Conservation (phyloP, 2,329 filamentous ascomycete species). For the Fusarium sublunatum region DNA sequence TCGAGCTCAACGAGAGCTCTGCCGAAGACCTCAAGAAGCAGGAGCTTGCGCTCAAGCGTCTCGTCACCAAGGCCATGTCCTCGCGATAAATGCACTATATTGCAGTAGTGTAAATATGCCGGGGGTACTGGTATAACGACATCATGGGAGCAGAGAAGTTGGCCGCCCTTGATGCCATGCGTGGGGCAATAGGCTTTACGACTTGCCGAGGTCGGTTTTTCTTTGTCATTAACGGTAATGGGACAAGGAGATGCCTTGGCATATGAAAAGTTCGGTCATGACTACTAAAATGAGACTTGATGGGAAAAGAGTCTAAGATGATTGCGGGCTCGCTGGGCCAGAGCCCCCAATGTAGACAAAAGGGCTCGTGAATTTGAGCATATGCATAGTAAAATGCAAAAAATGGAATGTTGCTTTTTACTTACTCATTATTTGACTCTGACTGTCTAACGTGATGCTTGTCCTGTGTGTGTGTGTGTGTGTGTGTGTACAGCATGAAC, state of each 20-base stretch:
- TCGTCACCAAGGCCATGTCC: constrained; percentile 98
- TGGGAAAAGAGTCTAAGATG: constrained; percentile 40
- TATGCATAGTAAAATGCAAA: constrained; percentile 55
- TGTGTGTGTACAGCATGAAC: too few species aligned
- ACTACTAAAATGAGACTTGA: constrained; percentile 45
- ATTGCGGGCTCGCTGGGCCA: constrained; percentile 41
- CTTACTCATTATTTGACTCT: constrained; percentile 17
- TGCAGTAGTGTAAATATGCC: constrained; percentile 33
- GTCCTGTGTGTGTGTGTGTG: too few species aligned
- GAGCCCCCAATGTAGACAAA: constrained; percentile 40
- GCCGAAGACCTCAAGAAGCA: constrained; percentile 99
- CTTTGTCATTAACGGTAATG: constrained; percentile 50
- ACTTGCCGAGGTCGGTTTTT: constrained; percentile 35
- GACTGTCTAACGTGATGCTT: constrained; percentile 1
- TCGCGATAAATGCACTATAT: constrained; percentile 73
- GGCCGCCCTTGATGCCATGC: constrained; percentile 36
- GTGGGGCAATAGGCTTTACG: constrained; percentile 32
- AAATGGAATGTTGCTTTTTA: constrained; percentile 48
- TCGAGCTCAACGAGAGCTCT: constrained; percentile 91
- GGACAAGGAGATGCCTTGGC: constrained; percentile 49
- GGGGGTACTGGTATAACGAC: constrained; percentile 30
- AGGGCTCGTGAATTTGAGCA: constrained; percentile 50
- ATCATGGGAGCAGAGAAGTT: constrained; percentile 26
- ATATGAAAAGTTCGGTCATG: constrained; percentile 51
- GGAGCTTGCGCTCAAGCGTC: constrained; percentile 96